Evolutionary conservation across 768 basidiomycete species (phyloP), one percentile per base, ranked within the genome.

Genomic region (Paxillus rubicundulus): DNA sequence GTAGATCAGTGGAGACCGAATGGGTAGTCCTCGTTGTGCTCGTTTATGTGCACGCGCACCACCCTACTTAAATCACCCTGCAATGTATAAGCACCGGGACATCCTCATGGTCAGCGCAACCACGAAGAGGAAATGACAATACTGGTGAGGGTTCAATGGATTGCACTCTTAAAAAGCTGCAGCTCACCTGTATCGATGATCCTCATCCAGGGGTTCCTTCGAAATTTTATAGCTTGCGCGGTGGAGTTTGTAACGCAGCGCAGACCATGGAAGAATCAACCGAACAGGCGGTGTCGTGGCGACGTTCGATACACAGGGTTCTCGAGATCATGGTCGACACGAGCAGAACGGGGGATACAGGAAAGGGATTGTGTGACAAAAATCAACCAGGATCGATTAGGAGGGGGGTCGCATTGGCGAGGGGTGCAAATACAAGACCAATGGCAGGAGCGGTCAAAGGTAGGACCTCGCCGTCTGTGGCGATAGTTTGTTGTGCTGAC

Each of bases 91-190:
- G 48, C 20, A 53, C 50, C 44, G 32, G 41, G 48, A 5, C 32
- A 44, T 53, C 60, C 62, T 62, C 62, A 64, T 68, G 67, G 64
- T 53, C 37, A 53, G 50, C 49, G 37, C 58, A 60, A 58, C 49
- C 54, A 50, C 57, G 59, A 57, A 62, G 52, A 48, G 28, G 62
- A 54, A 42, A 67, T 67, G 66, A 44, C 66, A 28, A 62, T 67
- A 55, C 53, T 68, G 64, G 66, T 67, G 50, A 64, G 66, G 43
- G 42, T 40, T 60, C 50, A 33, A 60, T 36, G 32, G 48, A 57
- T 41, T 56, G 50, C 16, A 47, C 50, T 46, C 24, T 38, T 50
- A 39, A 46, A 17, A 38, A 43, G 17, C 44, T 36, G 48, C 55
- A 38, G 49, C 66, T 67, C 51, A 67, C 50, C 52, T 27, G 47